Conservation (phyloP, 305 asterid species). For the Fraxinus dipetala region DNA sequence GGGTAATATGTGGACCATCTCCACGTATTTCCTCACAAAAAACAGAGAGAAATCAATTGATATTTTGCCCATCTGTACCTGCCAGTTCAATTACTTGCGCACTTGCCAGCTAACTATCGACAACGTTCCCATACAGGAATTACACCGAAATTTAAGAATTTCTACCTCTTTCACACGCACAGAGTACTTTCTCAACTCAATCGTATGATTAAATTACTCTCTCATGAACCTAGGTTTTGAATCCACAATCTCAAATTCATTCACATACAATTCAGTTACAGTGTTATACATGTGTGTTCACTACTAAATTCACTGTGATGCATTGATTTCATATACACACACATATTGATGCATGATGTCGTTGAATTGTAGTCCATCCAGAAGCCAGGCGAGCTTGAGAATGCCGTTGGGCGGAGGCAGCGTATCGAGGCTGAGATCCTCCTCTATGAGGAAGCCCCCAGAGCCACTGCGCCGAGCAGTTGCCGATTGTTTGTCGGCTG, state of each 20-base stretch:
- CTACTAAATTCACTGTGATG: background rate
- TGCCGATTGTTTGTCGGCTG: slow-evolving; percentile 88
- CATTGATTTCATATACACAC: background rate
- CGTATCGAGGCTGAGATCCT: slow-evolving; percentile 83
- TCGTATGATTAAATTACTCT: background rate
- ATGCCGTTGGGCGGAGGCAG: slow-evolving; percentile 63
- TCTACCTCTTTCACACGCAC: background rate
- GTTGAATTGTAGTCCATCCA: slow-evolving; percentile 63
- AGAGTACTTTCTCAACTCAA: background rate
- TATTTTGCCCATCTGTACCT: too few relatives aligned
- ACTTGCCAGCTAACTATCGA: background rate
- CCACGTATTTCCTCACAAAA: too few relatives aligned
- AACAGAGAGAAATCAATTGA: too few relatives aligned
- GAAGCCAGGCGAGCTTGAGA: slow-evolving; percentile 70
- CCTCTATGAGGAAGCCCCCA: slow-evolving; percentile 79
- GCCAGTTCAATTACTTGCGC: background rate
- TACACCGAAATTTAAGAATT: slow-evolving; percentile 6
- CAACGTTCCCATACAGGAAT: background rate
- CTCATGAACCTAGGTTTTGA: slow-evolving; percentile 1
- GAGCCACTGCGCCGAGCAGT: slow-evolving; percentile 99
- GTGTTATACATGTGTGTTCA: background rate
- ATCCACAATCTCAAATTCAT: background rate
- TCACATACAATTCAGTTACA: background rate
- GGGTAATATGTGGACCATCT: too few relatives aligned
- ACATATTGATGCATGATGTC: slow-evolving; percentile 37